These are phyloP conservation scores for Ensete ventricosum DNA, from an alignment of 176 grass and related monocot species.

Conservation along the genomic window DNA sequence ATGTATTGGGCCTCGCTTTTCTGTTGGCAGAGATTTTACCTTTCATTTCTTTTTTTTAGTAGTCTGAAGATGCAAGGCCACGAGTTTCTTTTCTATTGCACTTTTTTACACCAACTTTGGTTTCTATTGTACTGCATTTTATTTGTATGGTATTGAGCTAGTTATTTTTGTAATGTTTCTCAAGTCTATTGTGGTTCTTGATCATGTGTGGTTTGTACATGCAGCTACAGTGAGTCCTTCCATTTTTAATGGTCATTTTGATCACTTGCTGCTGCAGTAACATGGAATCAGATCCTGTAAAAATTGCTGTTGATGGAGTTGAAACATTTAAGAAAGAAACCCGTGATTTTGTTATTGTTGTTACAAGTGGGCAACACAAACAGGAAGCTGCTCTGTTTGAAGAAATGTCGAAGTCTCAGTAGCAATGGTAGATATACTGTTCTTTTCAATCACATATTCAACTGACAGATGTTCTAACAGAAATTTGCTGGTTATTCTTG, in stretches of 20 bases:
- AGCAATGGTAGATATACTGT: constrained; percentile 51
- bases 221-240: not conserved
- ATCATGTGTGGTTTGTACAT: not conserved
- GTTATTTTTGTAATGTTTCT: too few relatives aligned
- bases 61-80: too few relatives aligned
- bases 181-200: too few relatives aligned
- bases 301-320: constrained; percentile 91
- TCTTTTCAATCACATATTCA: not conserved
- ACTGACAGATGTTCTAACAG: not conserved
- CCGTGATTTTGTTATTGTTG: constrained; percentile 91
- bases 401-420: constrained; percentile 99
- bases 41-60: too few relatives aligned
- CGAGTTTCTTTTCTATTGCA: too few relatives aligned
- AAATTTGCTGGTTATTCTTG: not conserved
- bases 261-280: constrained; percentile 43
- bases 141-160: too few relatives aligned
- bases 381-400: constrained; percentile 90
- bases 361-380: constrained; percentile 93
- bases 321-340: constrained; percentile 95
- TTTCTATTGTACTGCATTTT: too few relatives aligned
- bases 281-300: constrained; percentile 91
- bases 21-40: too few relatives aligned
- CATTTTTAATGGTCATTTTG: constrained; percentile 19
- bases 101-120: too few relatives aligned
- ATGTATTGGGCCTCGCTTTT: not conserved